Base-by-base conservation (phyloP, 352 stramenopile genomes). In the Pythium biforme region DNA sequence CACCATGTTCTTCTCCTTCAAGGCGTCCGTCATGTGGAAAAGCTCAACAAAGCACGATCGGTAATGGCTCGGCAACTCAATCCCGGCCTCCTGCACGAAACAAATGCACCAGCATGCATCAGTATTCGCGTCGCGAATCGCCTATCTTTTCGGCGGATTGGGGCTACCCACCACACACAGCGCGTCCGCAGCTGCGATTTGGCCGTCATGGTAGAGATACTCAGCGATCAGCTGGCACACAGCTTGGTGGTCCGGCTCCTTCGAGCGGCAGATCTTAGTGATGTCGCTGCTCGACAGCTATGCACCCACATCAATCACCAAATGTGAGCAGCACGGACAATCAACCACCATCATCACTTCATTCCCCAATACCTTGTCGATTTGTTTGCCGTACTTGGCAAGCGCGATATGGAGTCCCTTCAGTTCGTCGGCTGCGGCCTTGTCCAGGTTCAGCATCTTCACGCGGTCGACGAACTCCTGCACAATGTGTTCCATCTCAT, bases 321-420 rank as follows among this genome's bases (percentile, higher is more conserved):
- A 26, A 1, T 14, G 17, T 37, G 8, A 11, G 31, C 14, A n/a
- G n/a, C n/a, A n/a, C n/a, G n/a, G n/a, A 10, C 31, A 29, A 43
- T n/a, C 26, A 27, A 43, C 19, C 5, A 1, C 12, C n/a, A 4
- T 10, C 20, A 56, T 31, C 29, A 27, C 14, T 22, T 22, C 5
- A 12, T 29, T 46, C 15, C 15, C 25, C 7, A 22, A 9, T 20
- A 92, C 83, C 80, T 92, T 90, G 62, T 92, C 81, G 55, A 92
- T 90, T 43, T 87, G 77, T 62, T 92, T 92, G 34, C 76, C 80
- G 49, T 86, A 90, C 59, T 90, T 92, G 46, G 81, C 88, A 47
- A 92, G 55, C 47, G 85, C 66, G 33, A 86, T 70, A 54, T 92
- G 83, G 23, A 92, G 84, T 7, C 64, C 55, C 51, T 88, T 89